Base-by-base conservation (phyloP, 164 flowering plant genomes). In the Aristolochia fimbriata region DNA sequence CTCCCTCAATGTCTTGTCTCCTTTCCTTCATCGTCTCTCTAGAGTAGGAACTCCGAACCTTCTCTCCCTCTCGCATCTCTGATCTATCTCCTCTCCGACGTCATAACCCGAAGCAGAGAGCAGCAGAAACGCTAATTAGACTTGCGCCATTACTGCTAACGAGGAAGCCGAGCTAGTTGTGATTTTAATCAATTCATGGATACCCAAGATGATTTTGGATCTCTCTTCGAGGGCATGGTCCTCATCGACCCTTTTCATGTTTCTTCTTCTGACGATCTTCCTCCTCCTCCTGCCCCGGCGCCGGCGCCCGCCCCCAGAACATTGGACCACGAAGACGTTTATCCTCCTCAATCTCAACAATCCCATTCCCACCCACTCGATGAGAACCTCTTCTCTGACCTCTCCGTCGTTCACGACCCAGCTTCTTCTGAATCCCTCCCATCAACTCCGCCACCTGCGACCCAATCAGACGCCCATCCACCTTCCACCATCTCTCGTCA, bases 331-430 rank as follows among this genome's bases (percentile, higher is more conserved):
- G 43, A 37, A 37, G 43, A 37, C 43, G 43, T 3, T 37, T 5
- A 37, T 37, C 62, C 20, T 15, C 15, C 71, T 20, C 24, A 68
- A 47, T 47, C 66, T 33, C 59, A 65, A 53, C 80, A 21, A 57
- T 62, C 45, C 63, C 48, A 30, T 20, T 55, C 51, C 13, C 30
- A 46, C 9, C 73, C 91, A 2, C 86, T 88, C 13, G 96, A 88
- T 25, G 92, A 88, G 67, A 82, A 85, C 58, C 78, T 88, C 30
- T 88, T 88, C 76, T 80, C 90, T 33, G 96, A 88, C 72, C 85
- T 87, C 65, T 83, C 82, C 24, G 70, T 85, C 58, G 69, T 72
- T 17, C 33, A 15, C 7, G 21, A 31, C 8, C 20, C 31, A 15
- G 22, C 9, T 17, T 7, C 21, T n/a, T 27, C 58, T 47, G 58